A percentile compares a stretch with the other conserved stretches of the same genome.
These are phyloP conservation scores for Panicum miliaceum DNA, from an alignment of 176 grass and related monocot genomes.

Conservation along the genomic window DNA sequence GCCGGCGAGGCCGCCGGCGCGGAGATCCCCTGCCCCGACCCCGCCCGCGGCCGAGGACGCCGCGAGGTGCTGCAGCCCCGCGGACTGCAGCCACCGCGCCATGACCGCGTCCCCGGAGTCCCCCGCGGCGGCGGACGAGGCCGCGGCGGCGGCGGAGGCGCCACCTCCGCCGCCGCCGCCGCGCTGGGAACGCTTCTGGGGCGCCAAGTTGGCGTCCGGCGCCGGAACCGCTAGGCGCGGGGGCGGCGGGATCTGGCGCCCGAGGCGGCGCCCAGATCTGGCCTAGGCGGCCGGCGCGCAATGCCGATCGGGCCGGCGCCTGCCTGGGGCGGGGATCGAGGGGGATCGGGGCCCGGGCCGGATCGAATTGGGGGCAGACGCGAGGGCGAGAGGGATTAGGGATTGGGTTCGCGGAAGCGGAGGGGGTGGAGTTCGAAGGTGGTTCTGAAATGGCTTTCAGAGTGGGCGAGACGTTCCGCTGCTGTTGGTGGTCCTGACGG, in stretches of 20 bases:
- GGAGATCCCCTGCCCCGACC: slow-evolving; percentile 32
- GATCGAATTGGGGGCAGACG: slow-evolving; percentile 16
- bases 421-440: slow-evolving; percentile 18
- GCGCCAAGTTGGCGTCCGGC: slow-evolving; percentile 57
- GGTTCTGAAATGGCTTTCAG: slow-evolving; percentile 51
- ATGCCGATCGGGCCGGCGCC: slow-evolving; percentile 18
- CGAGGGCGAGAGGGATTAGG: slow-evolving; percentile 13
- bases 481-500: slow-evolving; percentile 20
- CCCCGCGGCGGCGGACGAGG: slow-evolving; percentile 40
- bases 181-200: slow-evolving; percentile 77
- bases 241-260: slow-evolving; percentile 34
- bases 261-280: slow-evolving; percentile 36
- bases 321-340: not conserved
- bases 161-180: slow-evolving; percentile 50
- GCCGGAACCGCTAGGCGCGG: not conserved
- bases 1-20: slow-evolving; percentile 9
- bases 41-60: slow-evolving; percentile 43
- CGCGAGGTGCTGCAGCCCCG: slow-evolving; percentile 72
- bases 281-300: slow-evolving; percentile 11
- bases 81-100: slow-evolving; percentile 83
- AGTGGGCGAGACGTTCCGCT: slow-evolving; percentile 23
- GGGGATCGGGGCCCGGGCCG: not conserved
- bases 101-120: slow-evolving; percentile 76
- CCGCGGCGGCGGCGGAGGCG: slow-evolving; percentile 32
- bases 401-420: slow-evolving; percentile 13